Evolutionary conservation across 2,329 filamentous ascomycete species (phyloP), one percentile per base, ranked within the genome.

Genomic region (Colletotrichum euphorbiae): DNA sequence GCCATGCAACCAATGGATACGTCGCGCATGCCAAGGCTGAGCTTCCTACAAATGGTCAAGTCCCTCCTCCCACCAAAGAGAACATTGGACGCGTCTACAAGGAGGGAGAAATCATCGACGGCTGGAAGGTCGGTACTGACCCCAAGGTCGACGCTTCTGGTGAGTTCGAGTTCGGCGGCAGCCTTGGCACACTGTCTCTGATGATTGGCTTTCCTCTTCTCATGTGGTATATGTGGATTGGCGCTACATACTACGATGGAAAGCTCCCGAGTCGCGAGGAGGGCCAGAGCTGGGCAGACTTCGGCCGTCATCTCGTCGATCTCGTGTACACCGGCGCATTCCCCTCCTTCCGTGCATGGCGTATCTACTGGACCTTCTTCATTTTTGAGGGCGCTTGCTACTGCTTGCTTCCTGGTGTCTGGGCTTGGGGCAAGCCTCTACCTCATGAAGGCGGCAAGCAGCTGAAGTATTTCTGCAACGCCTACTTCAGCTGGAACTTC

Each of bases 191-290:
- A 51, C 81, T 85, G 19, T 84, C 88, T 70, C 93, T 97, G 87
- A 97, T 97, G 92, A 86, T 94, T 70, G 89, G 90, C 40, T 97
- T 97, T 78, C 93, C 93, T n/a, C 70, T 88, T 43, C 84, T 97
- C 72, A 97, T 97, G 93, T 97, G 91, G 84, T 97, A 96, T 81
- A 95, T 97, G 93, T 97, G 93, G 93, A 90, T 96, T 77, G 93
- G 93, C 58, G 91, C 93, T 42, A 93, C 89, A 56, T 95, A 93
- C 81, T 97, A 97, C 81, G 83, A 92, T 76, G 93, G 93, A 71
- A 88, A 90, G 71, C 83, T 94, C 51, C 93, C 93, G n/a, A 81
- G 81, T 43, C 91, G 87, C 1, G 81, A 81, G 6, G 76, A 85
- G 55, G 90, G 85, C 42, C 84, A 95, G 81, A 89, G 83, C 73